These are phyloP conservation scores for Sclerotinia nivalis DNA, from an alignment of 2,329 filamentous ascomycete genomes.

Conservation along the genomic window DNA sequence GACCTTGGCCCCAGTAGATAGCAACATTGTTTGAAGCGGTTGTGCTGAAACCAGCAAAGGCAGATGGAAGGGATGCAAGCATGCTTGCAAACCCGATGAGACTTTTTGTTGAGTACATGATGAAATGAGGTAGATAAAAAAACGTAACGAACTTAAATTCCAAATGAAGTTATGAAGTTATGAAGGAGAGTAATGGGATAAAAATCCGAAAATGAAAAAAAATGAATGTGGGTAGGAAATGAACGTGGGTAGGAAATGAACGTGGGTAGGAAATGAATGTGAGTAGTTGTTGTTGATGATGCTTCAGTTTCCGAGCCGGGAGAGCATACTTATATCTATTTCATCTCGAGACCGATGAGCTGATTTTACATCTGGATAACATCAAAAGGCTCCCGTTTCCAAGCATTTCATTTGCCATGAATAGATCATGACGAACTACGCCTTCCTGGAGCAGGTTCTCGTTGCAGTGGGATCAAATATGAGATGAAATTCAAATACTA, in stretches of 20 bases:
- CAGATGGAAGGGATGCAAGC: conserved; percentile 35
- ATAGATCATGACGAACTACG: conserved; percentile 16
- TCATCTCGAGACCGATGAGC: neutral
- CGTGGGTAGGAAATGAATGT: conserved; percentile 22
- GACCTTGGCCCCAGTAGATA: conserved; percentile 60
- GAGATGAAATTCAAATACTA: conserved; percentile 19
- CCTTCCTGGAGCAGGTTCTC: conserved; percentile 9
- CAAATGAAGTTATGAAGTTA: conserved; percentile 19
- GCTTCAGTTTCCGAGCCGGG: neutral
- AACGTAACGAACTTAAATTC: neutral
- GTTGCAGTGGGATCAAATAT: conserved; percentile 16
- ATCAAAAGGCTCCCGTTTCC: neutral
- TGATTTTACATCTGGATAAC: neutral
- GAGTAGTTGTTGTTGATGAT: conserved; percentile 24
- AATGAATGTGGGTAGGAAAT: conserved; percentile 23
- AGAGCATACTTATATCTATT: conserved; percentile 21
- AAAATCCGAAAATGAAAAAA: conserved; percentile 19
- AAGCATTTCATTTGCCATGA: conserved; percentile 6
- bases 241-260: conserved; percentile 22
- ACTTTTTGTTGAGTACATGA: conserved; percentile 23
- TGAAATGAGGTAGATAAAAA: conserved; percentile 19
- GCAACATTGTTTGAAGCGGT: conserved; percentile 54
- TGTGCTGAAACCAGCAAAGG: conserved; percentile 46
- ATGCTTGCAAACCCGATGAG: conserved; percentile 20
- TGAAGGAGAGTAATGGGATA: conserved; percentile 23